Conservation (phyloP, 257 asterid genomes). For the Solanum piurae region DNA sequence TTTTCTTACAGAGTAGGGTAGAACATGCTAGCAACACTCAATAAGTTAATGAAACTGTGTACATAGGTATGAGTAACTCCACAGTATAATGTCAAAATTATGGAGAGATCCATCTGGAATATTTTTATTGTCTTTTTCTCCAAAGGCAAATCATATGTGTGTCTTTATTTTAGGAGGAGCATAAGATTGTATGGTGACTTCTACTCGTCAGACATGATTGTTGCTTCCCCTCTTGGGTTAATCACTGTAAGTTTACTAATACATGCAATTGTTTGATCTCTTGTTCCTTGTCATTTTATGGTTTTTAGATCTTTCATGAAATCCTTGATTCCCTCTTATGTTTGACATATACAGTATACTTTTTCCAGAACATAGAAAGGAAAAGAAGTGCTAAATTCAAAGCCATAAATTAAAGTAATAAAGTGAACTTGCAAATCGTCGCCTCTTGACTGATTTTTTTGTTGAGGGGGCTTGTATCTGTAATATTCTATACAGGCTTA, state of each 20-base stretch:
- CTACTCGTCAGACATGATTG: slow-evolving; percentile 81
- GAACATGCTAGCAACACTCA: not conserved
- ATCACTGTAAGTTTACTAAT: slow-evolving; percentile 48
- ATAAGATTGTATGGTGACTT: slow-evolving; percentile 67
- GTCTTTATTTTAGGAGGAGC: slow-evolving; percentile 35
- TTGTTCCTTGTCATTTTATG: not conserved
- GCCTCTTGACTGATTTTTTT: not conserved
- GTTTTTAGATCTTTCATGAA: not conserved
- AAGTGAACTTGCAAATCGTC: not conserved
- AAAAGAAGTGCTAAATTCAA: not conserved
- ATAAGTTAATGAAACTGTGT: not conserved
- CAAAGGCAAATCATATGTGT: not conserved
- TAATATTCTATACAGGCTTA: not conserved
- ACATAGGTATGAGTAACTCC: not conserved
- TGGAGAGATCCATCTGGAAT: not conserved
- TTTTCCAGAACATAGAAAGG: not conserved
- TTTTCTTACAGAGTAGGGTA: not conserved
- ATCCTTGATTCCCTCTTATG: not conserved
- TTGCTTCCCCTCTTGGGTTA: slow-evolving; percentile 93
- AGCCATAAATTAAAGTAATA: not conserved
- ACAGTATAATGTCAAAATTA: not conserved
- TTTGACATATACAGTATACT: not conserved
- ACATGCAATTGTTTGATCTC: not conserved
- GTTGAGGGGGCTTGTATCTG: not conserved
- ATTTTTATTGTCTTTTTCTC: not conserved